Conservation (phyloP, 2,329 filamentous ascomycete species). For the Trichophyton equinum region DNA sequence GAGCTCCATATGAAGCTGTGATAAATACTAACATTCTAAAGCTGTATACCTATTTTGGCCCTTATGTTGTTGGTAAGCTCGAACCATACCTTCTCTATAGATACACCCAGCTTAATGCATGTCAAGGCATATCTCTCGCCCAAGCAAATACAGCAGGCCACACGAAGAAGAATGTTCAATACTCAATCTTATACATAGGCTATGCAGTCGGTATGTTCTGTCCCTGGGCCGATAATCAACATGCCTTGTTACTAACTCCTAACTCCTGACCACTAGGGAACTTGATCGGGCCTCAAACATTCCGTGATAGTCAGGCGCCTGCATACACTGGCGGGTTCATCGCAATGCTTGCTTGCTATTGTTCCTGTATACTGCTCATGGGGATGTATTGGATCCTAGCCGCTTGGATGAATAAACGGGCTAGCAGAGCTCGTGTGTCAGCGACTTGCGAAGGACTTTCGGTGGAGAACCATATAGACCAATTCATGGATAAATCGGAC, state of each 20-base stretch:
- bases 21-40: background rate
- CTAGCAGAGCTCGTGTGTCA: conserved; percentile 3
- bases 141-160: conserved; percentile 25
- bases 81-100: background rate
- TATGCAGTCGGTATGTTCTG: conserved; percentile 24
- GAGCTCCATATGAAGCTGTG: background rate
- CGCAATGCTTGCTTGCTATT: conserved; percentile 27
- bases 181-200: conserved; percentile 29
- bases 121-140: conserved; percentile 8
- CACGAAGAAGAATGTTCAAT: conserved; percentile 33
- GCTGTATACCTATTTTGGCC: conserved; percentile 30
- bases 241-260: background rate
- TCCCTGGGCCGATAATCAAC: background rate
- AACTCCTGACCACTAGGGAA: conserved; percentile 18
- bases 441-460: conserved; percentile 1
- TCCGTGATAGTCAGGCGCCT: conserved; percentile 29
- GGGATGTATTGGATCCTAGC: conserved; percentile 23
- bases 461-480: conserved; percentile 8
- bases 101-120: conserved; percentile 1
- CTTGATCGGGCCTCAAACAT: conserved; percentile 33
- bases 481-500: conserved; percentile 19
- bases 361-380: conserved; percentile 23
- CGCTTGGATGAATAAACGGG: conserved; percentile 10
- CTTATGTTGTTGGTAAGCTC: conserved; percentile 19
- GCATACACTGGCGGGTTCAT: conserved; percentile 28